A percentile compares a stretch with the other conserved stretches of the same genome.
These are phyloP conservation scores for Kodamaea neixiangensis DNA, from an alignment of 805 yeast genomes.

Conservation along the genomic window DNA sequence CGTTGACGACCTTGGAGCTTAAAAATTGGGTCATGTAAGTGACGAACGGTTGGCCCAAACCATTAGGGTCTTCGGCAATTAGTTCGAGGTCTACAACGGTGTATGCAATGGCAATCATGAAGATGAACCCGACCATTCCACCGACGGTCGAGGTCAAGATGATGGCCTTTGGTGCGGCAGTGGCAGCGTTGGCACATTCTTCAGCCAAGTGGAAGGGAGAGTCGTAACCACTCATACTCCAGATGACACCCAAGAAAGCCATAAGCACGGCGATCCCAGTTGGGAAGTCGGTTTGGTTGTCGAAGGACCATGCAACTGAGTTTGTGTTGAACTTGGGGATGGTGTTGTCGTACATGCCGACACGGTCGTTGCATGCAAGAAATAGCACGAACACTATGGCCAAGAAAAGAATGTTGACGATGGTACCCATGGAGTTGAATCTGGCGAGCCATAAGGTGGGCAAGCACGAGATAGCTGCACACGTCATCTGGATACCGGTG, in stretches of 20 bases:
- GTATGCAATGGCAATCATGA: constrained; percentile 62
- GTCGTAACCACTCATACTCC: constrained; percentile 78
- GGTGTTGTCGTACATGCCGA: constrained; percentile 26
- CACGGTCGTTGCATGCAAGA: constrained; percentile 52
- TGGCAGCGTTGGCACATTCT: constrained; percentile 64
- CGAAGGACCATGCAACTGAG: constrained; percentile 53
- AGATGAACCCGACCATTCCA: constrained; percentile 56
- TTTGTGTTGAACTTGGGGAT: constrained; percentile 51
- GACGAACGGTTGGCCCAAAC: constrained; percentile 61
- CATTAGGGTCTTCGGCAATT: constrained; percentile 50
- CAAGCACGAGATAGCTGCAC: constrained; percentile 49
- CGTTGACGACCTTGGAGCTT: constrained; percentile 40
- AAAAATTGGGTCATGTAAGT: constrained; percentile 53
- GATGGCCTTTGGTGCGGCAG: constrained; percentile 69
- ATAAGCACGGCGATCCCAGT: constrained; percentile 58
- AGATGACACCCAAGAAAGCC: constrained; percentile 61
- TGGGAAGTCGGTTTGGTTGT: constrained; percentile 65
- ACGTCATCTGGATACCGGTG: constrained; percentile 50
- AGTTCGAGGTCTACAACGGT: constrained; percentile 53
- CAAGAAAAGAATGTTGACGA: constrained; percentile 50
- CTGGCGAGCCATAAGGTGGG: constrained; percentile 58
- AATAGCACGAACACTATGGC: constrained; percentile 55
- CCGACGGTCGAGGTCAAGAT: constrained; percentile 58
- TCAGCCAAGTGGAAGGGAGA: constrained; percentile 77
- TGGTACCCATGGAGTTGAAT: constrained; percentile 52